Conservation (phyloP, 176 grass and related monocot species). For the Phyllostachys edulis region DNA sequence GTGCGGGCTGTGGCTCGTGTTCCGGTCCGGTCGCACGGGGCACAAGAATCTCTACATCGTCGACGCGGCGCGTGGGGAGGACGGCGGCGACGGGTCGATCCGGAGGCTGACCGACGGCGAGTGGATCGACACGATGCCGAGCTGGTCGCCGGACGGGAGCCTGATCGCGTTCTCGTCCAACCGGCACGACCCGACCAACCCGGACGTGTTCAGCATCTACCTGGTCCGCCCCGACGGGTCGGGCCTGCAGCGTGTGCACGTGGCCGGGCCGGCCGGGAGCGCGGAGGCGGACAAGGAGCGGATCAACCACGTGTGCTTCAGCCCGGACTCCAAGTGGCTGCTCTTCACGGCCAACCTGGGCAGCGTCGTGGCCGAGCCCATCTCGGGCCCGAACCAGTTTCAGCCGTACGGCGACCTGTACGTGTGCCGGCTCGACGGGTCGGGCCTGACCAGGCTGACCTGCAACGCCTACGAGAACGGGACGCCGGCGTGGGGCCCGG, state of each 20-base stretch:
- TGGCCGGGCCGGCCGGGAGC: conserved; percentile 51
- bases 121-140: conserved; percentile 96
- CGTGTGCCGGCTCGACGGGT: conserved; percentile 67
- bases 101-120: conserved; percentile 68
- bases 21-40: conserved; percentile 79
- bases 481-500: conserved; percentile 59
- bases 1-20: conserved; percentile 76
- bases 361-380: conserved; percentile 54
- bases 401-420: conserved; percentile 92
- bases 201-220: conserved; percentile 72
- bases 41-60: conserved; percentile 92
- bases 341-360: conserved; percentile 83
- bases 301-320: conserved; percentile 97
- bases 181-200: conserved; percentile 61
- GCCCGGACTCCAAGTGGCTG: conserved; percentile 71
- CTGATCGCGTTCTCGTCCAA: conserved; percentile 95
- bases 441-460: conserved; percentile 54
- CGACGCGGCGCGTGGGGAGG: conserved; percentile 50
- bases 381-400: conserved; percentile 69
- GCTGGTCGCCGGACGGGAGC: conserved; percentile 79
- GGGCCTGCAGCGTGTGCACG: conserved; percentile 53
- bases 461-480: conserved; percentile 89
- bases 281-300: conserved; percentile 60
- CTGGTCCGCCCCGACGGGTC: conserved; percentile 71
- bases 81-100: background rate